Base-by-base conservation (phyloP, 352 stramenopile genomes). In the Phytophthora gonapodyides region DNA sequence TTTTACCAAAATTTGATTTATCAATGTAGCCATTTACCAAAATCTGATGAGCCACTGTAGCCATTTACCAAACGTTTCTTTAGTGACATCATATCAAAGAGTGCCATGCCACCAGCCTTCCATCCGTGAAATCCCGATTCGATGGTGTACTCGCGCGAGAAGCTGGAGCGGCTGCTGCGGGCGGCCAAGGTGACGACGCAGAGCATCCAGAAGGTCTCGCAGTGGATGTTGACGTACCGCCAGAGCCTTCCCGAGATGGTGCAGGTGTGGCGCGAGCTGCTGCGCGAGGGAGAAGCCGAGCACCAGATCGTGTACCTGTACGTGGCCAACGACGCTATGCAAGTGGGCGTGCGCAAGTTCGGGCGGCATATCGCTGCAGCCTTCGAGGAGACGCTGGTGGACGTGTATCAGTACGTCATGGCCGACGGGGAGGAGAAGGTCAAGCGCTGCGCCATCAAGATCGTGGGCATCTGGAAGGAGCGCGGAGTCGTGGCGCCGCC, bases 261-360 rank as follows among this genome's bases (percentile, higher is more conserved):
- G 9, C 60, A 65, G 12, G 37, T 85, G 10, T 95, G 86, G 86
- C 58, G 53, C 37, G 67, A 75, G 40, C 64, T 89, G 27, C 55
- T 91, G 31, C 65, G 51, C 21, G 73, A 84, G 46, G 64, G 71
- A 41, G 70, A 87, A 11, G 63, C 86, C 10, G 68, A 75, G 31
- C 79, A 93, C 61, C 84, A 95, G 75, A 87, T 95, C 71, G 84
- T 91, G 53, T 84, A 83, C 38, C 60, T 95, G 1, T 95, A 95
- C 67, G 78, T 95, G 35, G 86, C 86, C 41, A 95, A 95, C 61
- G 86, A 95, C 59, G 80, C 81, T 10, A 92, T 95, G 80, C 86
- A 95, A 57, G 81, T 91, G 17, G 86, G 86, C 49, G 82, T 81
- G 57, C 86, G 86, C 73, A 89, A 88, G 69, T 91, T 83, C 57